phyloP scores from a whole-genome alignment of 495 filamentous ascomycete species.

The Trichoderma reesei region DNA sequence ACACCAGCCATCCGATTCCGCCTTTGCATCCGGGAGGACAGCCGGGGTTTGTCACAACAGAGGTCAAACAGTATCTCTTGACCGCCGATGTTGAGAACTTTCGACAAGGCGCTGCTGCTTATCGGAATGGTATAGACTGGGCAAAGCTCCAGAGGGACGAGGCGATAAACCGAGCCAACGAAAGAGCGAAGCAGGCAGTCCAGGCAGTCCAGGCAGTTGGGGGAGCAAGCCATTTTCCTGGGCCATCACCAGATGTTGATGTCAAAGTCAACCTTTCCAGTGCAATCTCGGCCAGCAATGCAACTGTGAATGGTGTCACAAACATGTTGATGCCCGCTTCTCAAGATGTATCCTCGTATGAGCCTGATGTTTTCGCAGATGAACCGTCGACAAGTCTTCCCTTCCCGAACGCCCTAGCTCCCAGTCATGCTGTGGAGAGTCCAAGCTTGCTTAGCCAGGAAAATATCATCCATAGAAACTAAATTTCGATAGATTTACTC shows the following conservation, averaged over 20 bases:
- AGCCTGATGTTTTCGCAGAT: too few relatives aligned
- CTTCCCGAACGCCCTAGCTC: too few relatives aligned
- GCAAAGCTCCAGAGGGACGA: conserved; percentile 18
- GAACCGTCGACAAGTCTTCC: too few relatives aligned
- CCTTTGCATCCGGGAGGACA: background rate
- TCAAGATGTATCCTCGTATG: too few relatives aligned
- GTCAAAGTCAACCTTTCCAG: too few relatives aligned
- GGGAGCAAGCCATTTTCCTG: background rate
- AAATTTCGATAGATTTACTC: too few relatives aligned
- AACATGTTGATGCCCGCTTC: too few relatives aligned
- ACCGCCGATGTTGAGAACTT: background rate
- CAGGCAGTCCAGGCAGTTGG: background rate
- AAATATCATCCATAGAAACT: too few relatives aligned
- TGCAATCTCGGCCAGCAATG: too few relatives aligned
- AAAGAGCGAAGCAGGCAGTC: background rate
- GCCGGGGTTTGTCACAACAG: conserved; percentile 2
- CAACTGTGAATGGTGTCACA: too few relatives aligned
- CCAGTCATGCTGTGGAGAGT: too few relatives aligned
- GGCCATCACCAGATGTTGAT: background rate
- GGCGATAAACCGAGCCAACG: conserved; percentile 16
- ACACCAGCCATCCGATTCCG: conserved; percentile 2
- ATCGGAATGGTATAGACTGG: conserved; percentile 17
- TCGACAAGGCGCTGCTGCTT: conserved; percentile 9
- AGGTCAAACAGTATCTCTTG: background rate
- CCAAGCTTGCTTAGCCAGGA: too few relatives aligned